Evolutionary conservation across 495 filamentous ascomycete species (phyloP).

Genomic region (Chaetomium cochliodes): DNA sequence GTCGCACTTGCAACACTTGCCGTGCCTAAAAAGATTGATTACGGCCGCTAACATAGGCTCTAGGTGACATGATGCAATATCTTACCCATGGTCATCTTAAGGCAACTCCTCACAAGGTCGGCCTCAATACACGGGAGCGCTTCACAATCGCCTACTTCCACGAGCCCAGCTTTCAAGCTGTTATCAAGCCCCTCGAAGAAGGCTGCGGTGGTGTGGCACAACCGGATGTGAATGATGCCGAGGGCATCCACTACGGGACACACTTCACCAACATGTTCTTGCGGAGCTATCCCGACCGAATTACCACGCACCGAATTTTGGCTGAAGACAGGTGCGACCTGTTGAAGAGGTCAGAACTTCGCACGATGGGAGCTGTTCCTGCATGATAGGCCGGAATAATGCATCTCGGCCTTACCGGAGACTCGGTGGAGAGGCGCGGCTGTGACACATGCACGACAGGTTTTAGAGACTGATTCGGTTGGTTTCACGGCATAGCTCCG

Average conservation of each 20-base stretch:
- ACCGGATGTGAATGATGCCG: neutral
- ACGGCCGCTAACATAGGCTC: neutral
- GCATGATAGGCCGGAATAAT: neutral
- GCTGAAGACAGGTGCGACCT: constrained; percentile 32
- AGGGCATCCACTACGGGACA: constrained; percentile 48
- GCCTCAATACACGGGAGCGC: constrained; percentile 45
- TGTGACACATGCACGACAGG: too few relatives aligned
- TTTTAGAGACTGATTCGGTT: too few relatives aligned
- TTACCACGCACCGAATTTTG: constrained; percentile 41
- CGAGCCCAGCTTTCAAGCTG: constrained; percentile 47
- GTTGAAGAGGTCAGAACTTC: constrained; percentile 29
- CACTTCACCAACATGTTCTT: constrained; percentile 53
- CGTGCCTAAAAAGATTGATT: too few relatives aligned
- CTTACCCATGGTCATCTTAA: constrained; percentile 41
- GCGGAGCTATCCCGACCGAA: constrained; percentile 48
- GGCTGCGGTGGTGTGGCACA: constrained; percentile 27
- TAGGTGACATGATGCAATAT: constrained; percentile 52
- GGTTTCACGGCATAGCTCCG: too few relatives aligned
- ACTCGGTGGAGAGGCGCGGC: neutral
- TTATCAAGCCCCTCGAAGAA: constrained; percentile 38
- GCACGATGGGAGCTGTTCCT: constrained; percentile 30
- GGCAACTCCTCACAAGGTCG: constrained; percentile 50
- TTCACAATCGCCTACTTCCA: constrained; percentile 49
- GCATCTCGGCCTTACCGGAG: neutral
- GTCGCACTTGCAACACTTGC: too few relatives aligned